These are phyloP conservation scores for Dissoconium aciculare DNA, from an alignment of 2,329 filamentous ascomycete genomes.

Conservation along the genomic window DNA sequence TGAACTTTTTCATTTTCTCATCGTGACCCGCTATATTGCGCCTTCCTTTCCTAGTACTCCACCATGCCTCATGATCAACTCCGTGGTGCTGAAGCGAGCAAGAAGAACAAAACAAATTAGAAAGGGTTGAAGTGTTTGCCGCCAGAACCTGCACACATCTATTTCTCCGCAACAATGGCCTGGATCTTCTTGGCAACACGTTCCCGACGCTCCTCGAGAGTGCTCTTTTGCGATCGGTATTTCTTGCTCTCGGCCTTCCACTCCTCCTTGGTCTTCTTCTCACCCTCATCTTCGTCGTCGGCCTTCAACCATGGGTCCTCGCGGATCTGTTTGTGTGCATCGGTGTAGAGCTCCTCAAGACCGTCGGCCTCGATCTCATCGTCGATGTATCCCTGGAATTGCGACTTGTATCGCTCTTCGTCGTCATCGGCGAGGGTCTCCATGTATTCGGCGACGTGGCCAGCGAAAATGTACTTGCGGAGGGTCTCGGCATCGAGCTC, in stretches of 20 bases:
- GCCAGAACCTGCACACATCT: slow-evolving; percentile 4
- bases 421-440: slow-evolving; percentile 98
- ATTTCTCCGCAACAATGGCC: slow-evolving; percentile 43
- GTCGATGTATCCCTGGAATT: slow-evolving; percentile 97
- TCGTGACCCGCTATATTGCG: no score
- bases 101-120: slow-evolving; percentile 2
- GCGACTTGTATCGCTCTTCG: slow-evolving; percentile 97
- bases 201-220: slow-evolving; percentile 67
- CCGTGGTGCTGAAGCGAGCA: slow-evolving; percentile 3
- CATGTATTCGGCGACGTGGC: slow-evolving; percentile 99
- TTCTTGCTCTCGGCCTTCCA: slow-evolving; percentile 63
- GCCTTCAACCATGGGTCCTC: slow-evolving; percentile 96
- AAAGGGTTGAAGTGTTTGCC: no score
- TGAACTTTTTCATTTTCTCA: no score
- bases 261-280: slow-evolving; percentile 95
- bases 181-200: slow-evolving; percentile 85
- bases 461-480: slow-evolving; percentile 98
- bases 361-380: slow-evolving; percentile 92
- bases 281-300: slow-evolving; percentile 40
- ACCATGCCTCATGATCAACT: no score
- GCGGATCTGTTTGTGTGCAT: slow-evolving; percentile 92
- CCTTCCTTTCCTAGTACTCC: no score
- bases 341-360: slow-evolving; percentile 88
- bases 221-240: slow-evolving; percentile 63
- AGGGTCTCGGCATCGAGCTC: slow-evolving; percentile 94